A percentile compares a stretch with the other conserved stretches of the same genome.
Conservation (phyloP, 2,329 filamentous ascomycete genomes). For the Cryphonectria carpinicola region DNA sequence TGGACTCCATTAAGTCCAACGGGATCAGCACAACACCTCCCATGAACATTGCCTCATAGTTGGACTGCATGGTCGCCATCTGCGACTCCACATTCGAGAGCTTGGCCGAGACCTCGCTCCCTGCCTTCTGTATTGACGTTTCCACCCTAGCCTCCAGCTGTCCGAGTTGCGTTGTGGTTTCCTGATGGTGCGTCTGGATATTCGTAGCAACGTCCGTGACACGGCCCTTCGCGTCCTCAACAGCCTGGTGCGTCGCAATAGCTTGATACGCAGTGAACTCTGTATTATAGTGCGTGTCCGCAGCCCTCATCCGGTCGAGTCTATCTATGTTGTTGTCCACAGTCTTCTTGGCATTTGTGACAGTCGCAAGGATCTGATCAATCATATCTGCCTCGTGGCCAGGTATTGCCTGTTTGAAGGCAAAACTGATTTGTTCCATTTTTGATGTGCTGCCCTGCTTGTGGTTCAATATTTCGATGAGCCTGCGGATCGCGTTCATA, state of each 20-base stretch:
- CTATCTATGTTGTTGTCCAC: constrained; percentile 3
- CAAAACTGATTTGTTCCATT: not conserved
- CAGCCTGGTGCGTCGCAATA: not conserved
- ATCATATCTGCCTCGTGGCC: not conserved
- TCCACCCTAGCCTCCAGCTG: not conserved
- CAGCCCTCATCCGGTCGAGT: constrained; percentile 4
- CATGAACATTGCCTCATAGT: not conserved
- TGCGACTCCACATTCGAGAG: not conserved
- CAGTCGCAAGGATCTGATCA: not conserved
- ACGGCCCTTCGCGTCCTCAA: not conserved
- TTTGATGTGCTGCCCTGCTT: not conserved
- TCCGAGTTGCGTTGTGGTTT: not conserved
- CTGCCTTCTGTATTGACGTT: not conserved
- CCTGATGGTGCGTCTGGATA: not conserved
- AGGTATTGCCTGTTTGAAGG: not conserved
- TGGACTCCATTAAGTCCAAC: not conserved
- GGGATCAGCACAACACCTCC: not conserved
- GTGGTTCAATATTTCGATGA: not conserved
- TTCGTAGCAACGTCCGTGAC: not conserved
- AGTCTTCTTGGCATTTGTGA: not conserved
- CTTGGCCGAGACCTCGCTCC: not conserved
- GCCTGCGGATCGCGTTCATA: not conserved
- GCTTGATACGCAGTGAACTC: not conserved
- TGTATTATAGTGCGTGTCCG: not conserved
- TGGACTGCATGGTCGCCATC: not conserved